Percentiles rank a stretch among this genome's conserved stretches.
phyloP scores from a whole-genome alignment of 495 filamentous ascomycete genomes.

The Trichocladium uniseriatum region DNA sequence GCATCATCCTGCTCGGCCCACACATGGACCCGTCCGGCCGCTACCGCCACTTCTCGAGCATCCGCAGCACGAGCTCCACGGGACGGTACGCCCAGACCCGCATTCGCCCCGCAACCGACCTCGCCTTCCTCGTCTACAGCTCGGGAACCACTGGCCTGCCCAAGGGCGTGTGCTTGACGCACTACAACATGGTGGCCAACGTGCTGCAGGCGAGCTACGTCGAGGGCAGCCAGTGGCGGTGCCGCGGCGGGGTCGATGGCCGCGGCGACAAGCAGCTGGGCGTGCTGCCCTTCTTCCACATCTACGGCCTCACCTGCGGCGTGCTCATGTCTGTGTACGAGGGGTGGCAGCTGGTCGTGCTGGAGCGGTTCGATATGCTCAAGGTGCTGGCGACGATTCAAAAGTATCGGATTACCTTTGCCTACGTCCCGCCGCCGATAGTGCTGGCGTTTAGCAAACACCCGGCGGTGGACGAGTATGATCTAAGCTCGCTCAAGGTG shows the following conservation, averaged over 20 bases:
- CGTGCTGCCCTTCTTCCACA: slow-evolving; percentile 90
- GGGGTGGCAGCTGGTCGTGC: slow-evolving; percentile 63
- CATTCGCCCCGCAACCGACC: slow-evolving; percentile 45
- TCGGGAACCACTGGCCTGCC: slow-evolving; percentile 88
- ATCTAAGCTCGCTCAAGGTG: slow-evolving; percentile 71
- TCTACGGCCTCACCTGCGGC: slow-evolving; percentile 48
- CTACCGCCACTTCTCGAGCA: slow-evolving; percentile 69
- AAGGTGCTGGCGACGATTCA: slow-evolving; percentile 70
- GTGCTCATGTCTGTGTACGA: slow-evolving; percentile 42
- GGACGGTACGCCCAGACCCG: slow-evolving; percentile 23
- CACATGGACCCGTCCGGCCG: slow-evolving; percentile 47
- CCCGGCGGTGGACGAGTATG: slow-evolving; percentile 65
- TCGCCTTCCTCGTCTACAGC: slow-evolving; percentile 68
- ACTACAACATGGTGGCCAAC: slow-evolving; percentile 75
- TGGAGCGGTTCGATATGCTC: slow-evolving; percentile 78
- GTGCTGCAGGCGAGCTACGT: slow-evolving; percentile 39
- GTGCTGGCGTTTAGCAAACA: slow-evolving; percentile 73
- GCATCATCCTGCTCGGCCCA: slow-evolving; percentile 74
- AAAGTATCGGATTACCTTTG: slow-evolving; percentile 62
- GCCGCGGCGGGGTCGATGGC: slow-evolving; percentile 51
- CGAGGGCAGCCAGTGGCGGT: slow-evolving; percentile 51
- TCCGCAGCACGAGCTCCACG: slow-evolving; percentile 42
- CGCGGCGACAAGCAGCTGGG: slow-evolving; percentile 64
- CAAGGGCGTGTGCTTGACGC: slow-evolving; percentile 87
- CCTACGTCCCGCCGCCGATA: slow-evolving; percentile 79